A percentile compares a stretch with the other conserved stretches of the same genome.
Conservation (phyloP, 208 protist species). For the Strigomonas culicis region DNA sequence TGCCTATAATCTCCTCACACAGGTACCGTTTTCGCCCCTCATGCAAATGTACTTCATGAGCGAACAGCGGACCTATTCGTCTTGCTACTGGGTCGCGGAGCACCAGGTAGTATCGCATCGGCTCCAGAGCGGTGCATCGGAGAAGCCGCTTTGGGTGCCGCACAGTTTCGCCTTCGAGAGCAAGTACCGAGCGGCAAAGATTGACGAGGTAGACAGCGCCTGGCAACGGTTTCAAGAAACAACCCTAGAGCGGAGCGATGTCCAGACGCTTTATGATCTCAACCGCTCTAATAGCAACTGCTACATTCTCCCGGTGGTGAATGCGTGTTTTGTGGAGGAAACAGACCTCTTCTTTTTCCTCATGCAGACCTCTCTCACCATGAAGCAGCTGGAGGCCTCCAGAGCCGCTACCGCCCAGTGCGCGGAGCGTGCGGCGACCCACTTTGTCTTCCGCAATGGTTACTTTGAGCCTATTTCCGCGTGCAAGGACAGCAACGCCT, state of each 20-base stretch:
- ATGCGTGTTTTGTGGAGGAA: conserved; percentile 58
- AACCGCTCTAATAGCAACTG: background rate
- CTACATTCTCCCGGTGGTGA: conserved; percentile 20
- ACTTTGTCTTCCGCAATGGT: conserved; percentile 7
- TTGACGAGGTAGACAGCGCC: background rate
- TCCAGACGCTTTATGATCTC: background rate
- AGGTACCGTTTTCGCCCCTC: background rate
- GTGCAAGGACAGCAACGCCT: conserved; percentile 14
- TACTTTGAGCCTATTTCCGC: conserved; percentile 4
- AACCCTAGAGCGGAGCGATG: background rate
- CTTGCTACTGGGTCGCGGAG: background rate
- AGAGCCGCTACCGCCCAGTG: background rate
- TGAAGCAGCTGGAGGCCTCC: background rate
- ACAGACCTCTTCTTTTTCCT: conserved; percentile 67
- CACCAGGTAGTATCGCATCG: background rate
- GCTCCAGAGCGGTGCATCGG: background rate
- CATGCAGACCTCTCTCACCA: conserved; percentile 18
- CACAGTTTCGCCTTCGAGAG: background rate
- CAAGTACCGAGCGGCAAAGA: background rate
- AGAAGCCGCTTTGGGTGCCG: background rate
- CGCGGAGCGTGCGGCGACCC: background rate
- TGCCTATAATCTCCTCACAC: background rate
- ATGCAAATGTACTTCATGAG: background rate
- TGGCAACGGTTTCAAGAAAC: background rate
- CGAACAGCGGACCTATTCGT: background rate